A percentile compares a stretch with the other conserved stretches of the same genome.
These are phyloP conservation scores for Gynandropsis gynandra DNA, from an alignment of 345 rosid genomes.

Conservation along the genomic window DNA sequence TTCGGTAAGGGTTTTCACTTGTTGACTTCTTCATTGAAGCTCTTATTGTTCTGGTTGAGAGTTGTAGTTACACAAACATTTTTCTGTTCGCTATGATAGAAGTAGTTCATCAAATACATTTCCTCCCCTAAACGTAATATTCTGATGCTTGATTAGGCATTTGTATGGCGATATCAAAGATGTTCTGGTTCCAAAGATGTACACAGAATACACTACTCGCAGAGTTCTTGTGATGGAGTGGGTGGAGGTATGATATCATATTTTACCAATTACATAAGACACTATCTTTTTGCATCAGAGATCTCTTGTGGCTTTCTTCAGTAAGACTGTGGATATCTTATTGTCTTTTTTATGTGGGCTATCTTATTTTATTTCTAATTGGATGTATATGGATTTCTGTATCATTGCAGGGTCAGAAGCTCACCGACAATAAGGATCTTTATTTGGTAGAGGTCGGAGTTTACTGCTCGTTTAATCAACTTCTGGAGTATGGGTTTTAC, in stretches of 20 bases:
- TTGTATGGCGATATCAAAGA: slow-evolving; percentile 70
- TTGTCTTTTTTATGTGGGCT: slow-evolving; percentile 5
- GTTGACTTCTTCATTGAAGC: slow-evolving; percentile 20
- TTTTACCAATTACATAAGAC: not conserved
- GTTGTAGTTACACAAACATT: slow-evolving; percentile 6
- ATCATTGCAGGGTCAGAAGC: slow-evolving; percentile 62
- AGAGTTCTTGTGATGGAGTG: slow-evolving; percentile 92
- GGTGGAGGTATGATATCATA: slow-evolving; percentile 63
- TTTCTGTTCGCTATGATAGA: slow-evolving; percentile 1
- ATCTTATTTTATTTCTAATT: slow-evolving; percentile 12
- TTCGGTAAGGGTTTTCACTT: no score
- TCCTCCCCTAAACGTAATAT: slow-evolving; percentile 14
- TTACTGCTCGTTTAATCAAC: slow-evolving; percentile 93
- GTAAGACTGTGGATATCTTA: not conserved
- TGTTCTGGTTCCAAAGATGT: slow-evolving; percentile 83
- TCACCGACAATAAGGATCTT: slow-evolving; percentile 72
- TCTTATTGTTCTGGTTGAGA: slow-evolving; percentile 3
- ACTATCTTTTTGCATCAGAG: slow-evolving; percentile 4
- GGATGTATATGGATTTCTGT: slow-evolving; percentile 13
- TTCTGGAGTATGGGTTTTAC: slow-evolving; percentile 85
- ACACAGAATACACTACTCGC: slow-evolving; percentile 67
- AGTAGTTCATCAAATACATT: not conserved
- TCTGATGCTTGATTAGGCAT: slow-evolving; percentile 41
- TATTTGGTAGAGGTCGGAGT: slow-evolving; percentile 78
- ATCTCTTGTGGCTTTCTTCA: slow-evolving; percentile 9